These are phyloP conservation scores for Begonia fuchsioides DNA, from an alignment of 306 rosid genomes.

Conservation along the genomic window DNA sequence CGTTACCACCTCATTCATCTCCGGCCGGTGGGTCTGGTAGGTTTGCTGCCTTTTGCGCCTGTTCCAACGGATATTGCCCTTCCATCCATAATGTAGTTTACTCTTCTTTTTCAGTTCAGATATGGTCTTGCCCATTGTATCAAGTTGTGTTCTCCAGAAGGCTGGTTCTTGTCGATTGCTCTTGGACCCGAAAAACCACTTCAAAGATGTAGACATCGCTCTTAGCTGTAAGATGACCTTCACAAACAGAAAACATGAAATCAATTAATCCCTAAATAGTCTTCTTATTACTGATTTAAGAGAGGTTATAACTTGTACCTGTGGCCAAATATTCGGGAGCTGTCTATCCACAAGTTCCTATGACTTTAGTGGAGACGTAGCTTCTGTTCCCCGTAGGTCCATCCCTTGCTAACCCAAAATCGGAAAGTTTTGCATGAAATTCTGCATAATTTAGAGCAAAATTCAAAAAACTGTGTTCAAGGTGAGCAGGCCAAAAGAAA, in stretches of 20 bases:
- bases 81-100: conserved; percentile 62
- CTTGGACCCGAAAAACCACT: conserved; percentile 77
- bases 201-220: conserved; percentile 93
- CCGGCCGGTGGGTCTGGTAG: conserved; percentile 68
- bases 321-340: conserved; percentile 96
- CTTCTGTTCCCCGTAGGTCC: conserved; percentile 72
- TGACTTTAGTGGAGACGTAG: conserved; percentile 83
- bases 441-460: conserved; percentile 20
- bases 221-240: conserved; percentile 74
- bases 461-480: background rate
- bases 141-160: conserved; percentile 49
- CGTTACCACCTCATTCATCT: conserved; percentile 60
- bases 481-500: conserved; percentile 4
- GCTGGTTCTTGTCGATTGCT: conserved; percentile 53
- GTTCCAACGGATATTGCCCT: conserved; percentile 43
- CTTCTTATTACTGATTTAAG: background rate
- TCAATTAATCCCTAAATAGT: too few species aligned
- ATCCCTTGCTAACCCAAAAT: conserved; percentile 92
- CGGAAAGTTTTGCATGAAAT: conserved; percentile 66
- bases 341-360: conserved; percentile 93
- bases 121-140: conserved; percentile 83
- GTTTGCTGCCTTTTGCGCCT: conserved; percentile 45
- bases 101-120: conserved; percentile 50
- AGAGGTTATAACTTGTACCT: conserved; percentile 45
- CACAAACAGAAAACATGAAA: conserved; percentile 8